Conservation (phyloP, 192 early-diverging fungal genomes). For the Podila horticola region DNA sequence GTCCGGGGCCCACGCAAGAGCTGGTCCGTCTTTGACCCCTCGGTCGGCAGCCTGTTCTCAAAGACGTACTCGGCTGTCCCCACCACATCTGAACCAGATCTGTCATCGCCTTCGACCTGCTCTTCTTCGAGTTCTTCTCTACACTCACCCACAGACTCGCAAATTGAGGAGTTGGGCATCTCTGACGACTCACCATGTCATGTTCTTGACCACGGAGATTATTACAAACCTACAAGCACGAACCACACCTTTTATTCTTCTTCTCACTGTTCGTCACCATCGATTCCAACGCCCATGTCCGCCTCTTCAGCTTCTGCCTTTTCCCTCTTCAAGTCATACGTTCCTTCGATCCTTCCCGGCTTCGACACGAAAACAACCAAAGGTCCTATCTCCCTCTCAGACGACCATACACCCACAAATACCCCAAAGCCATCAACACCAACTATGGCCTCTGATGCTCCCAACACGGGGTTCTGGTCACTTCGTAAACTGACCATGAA, state of each 20-base stretch:
- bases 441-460: not conserved
- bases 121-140: constrained; percentile 30
- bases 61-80: constrained; percentile 21
- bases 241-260: not conserved
- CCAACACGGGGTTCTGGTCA: constrained; percentile 21
- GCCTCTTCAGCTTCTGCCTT: not conserved
- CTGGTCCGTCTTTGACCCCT: constrained; percentile 35
- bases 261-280: not conserved
- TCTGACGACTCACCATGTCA: not conserved
- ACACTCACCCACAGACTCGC: constrained; percentile 11
- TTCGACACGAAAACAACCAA: not conserved
- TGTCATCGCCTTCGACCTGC: constrained; percentile 8
- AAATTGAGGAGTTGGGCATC: not conserved
- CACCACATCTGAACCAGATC: constrained; percentile 17
- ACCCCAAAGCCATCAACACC: not conserved
- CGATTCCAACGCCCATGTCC: not conserved
- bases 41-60: constrained; percentile 23
- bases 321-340: not conserved
- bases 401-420: not conserved
- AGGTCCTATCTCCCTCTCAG: not conserved
- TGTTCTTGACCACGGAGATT: not conserved
- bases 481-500: constrained; percentile 27
- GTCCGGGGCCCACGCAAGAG: constrained; percentile 27
- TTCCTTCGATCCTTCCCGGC: not conserved
- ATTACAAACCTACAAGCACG: not conserved